Percentiles rank a stretch among this genome's conserved stretches.
phyloP scores from a whole-genome alignment of 345 rosid genomes.

The Acer saccharum region DNA sequence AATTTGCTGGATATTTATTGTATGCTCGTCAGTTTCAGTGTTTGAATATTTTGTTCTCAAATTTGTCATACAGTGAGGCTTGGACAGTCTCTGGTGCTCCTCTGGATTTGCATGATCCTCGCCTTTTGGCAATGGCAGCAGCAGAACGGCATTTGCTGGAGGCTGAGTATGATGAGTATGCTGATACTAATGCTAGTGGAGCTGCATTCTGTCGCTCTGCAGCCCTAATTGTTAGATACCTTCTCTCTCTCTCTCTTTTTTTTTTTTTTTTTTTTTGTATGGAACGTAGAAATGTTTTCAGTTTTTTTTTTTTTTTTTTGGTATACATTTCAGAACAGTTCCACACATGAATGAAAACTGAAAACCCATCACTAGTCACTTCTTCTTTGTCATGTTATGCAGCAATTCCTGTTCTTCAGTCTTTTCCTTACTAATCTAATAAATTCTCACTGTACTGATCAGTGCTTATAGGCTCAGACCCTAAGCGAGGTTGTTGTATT shows the following conservation, averaged over 20 bases:
- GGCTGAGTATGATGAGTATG: slow-evolving; percentile 86
- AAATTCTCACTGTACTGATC: neutral
- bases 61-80: slow-evolving; percentile 50
- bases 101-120: slow-evolving; percentile 81
- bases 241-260: neutral
- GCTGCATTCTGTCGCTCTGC: slow-evolving; percentile 98
- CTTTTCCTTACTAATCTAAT: neutral
- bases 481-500: neutral
- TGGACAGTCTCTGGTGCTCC: slow-evolving; percentile 83
- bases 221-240: slow-evolving; percentile 74
- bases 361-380: neutral
- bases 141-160: slow-evolving; percentile 93
- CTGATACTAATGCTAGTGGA: slow-evolving; percentile 86
- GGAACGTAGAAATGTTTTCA: neutral
- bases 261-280: neutral
- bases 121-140: slow-evolving; percentile 84
- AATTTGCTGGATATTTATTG: neutral
- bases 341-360: neutral
- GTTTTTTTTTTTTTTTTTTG: neutral
- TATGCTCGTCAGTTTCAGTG: slow-evolving; percentile 4
- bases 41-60: slow-evolving; percentile 19
- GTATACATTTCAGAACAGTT: neutral
- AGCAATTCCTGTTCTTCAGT: neutral
- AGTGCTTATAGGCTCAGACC: neutral
- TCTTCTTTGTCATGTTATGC: neutral